Evolutionary conservation across 208 protist genomes (phyloP).

Genomic region (Phytomonas francai): DNA sequence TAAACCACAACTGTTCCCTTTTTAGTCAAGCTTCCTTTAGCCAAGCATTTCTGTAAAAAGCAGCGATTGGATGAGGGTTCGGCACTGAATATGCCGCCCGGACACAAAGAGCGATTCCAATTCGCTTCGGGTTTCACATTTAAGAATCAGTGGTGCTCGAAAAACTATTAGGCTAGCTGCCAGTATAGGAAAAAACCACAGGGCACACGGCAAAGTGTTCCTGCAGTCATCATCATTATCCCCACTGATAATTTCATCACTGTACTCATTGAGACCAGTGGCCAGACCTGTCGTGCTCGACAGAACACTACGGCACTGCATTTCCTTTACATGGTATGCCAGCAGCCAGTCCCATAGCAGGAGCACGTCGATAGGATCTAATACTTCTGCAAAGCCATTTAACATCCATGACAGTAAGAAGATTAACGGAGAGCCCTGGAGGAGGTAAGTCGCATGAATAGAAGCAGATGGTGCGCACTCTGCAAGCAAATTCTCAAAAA

Average conservation of each 20-base stretch:
- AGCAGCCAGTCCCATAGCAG: constrained; percentile 78
- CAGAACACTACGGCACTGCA: constrained; percentile 36
- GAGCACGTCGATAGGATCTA: constrained; percentile 68
- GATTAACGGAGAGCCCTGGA: constrained; percentile 51
- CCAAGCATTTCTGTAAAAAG: constrained; percentile 29
- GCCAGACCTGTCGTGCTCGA: constrained; percentile 26
- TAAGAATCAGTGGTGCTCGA: constrained; percentile 66
- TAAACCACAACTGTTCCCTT: not conserved
- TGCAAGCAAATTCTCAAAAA: constrained; percentile 68
- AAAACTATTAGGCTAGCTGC: constrained; percentile 76
- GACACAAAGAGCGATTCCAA: constrained; percentile 58
- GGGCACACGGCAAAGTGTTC: constrained; percentile 26
- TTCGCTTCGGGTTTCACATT: constrained; percentile 38
- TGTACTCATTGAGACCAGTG: not conserved
- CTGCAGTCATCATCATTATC: not conserved
- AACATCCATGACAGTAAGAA: constrained; percentile 73
- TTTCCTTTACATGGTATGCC: constrained; percentile 66
- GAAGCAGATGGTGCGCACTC: constrained; percentile 52
- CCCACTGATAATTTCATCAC: not conserved
- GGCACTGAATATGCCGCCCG: constrained; percentile 42
- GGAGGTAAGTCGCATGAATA: constrained; percentile 48
- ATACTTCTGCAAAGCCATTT: constrained; percentile 65
- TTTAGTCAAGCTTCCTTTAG: not conserved
- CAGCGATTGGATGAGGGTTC: constrained; percentile 56
- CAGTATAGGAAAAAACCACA: constrained; percentile 73